Percentiles rank a stretch among this genome's conserved stretches.
Evolutionary conservation across 2,329 filamentous ascomycete genomes (phyloP).

Genomic region (Hymenoscyphus fructigenus): DNA sequence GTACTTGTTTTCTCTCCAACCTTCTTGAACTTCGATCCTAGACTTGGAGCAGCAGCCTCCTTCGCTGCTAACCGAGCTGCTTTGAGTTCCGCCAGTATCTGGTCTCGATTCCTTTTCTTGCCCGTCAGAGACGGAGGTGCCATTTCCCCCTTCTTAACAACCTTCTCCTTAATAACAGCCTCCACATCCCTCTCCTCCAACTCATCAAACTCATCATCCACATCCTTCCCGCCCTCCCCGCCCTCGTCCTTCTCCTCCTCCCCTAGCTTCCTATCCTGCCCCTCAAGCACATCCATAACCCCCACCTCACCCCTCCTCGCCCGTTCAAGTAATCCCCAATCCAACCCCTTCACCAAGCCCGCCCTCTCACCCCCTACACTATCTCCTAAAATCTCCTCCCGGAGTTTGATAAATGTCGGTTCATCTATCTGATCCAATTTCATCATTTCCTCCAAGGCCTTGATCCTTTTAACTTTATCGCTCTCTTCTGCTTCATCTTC

Average conservation of each 20-base stretch:
- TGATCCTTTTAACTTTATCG: slow-evolving; percentile 64
- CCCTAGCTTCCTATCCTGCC: slow-evolving; percentile 33
- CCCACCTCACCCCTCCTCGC: slow-evolving; percentile 69
- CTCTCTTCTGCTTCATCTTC: slow-evolving; percentile 50
- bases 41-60: slow-evolving; percentile 46
- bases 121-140: slow-evolving; percentile 54
- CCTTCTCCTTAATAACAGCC: slow-evolving; percentile 49
- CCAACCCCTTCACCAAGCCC: slow-evolving; percentile 88
- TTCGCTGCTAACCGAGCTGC: slow-evolving; percentile 61
- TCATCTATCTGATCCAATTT: slow-evolving; percentile 83
- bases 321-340: slow-evolving; percentile 75
- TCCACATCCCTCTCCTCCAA: slow-evolving; percentile 56
- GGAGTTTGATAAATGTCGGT: slow-evolving; percentile 71
- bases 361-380: slow-evolving; percentile 66
- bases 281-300: slow-evolving; percentile 37
- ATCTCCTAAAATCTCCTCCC: slow-evolving; percentile 77
- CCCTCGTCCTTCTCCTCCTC: slow-evolving; percentile 33
- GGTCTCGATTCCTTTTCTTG: slow-evolving; percentile 63
- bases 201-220: slow-evolving; percentile 67
- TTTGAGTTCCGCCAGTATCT: slow-evolving; percentile 67
- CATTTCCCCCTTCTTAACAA: slow-evolving; percentile 58
- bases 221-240: slow-evolving; percentile 41
- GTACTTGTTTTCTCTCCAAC: slow-evolving; percentile 56
- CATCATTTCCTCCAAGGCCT: slow-evolving; percentile 76
- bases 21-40: slow-evolving; percentile 64